phyloP scores from a whole-genome alignment of 139 green algal genomes.

The Chlorella sp. region DNA sequence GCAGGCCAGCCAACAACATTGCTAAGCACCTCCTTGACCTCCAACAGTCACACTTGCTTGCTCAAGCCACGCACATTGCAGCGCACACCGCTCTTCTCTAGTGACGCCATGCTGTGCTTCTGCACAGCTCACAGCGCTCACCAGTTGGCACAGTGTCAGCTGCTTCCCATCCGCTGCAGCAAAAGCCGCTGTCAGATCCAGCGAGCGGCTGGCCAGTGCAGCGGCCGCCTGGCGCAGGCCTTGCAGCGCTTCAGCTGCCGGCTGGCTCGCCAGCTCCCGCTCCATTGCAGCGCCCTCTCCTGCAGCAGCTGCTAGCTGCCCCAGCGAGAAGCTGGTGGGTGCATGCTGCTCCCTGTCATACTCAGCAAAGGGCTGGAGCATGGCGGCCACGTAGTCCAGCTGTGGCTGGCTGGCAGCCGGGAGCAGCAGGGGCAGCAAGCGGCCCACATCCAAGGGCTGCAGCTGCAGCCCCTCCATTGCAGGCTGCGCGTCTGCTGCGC shows the following conservation, averaged over 20 bases:
- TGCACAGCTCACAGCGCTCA: too few relatives aligned
- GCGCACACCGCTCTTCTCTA: too few relatives aligned
- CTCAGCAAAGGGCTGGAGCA: conserved; percentile 4
- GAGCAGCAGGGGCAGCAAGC: conserved; percentile 4
- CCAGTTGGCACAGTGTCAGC: background rate
- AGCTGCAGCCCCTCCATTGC: background rate
- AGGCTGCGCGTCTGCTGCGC: too few relatives aligned
- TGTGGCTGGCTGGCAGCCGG: background rate
- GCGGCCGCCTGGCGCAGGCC: conserved; percentile 3
- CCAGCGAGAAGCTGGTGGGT: background rate
- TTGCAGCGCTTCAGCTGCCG: background rate
- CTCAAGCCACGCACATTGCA: too few relatives aligned
- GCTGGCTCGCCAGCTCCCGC: background rate
- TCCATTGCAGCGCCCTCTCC: background rate
- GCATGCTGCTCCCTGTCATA: background rate
- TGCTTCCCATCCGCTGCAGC: background rate
- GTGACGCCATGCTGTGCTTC: too few relatives aligned
- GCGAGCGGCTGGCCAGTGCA: conserved; percentile 17
- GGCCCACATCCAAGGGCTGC: background rate
- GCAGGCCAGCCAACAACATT: too few relatives aligned
- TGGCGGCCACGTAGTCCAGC: background rate
- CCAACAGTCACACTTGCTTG: too few relatives aligned
- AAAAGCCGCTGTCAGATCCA: conserved; percentile 21
- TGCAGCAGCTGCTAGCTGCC: background rate
- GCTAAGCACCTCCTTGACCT: too few relatives aligned